Base-by-base conservation (phyloP, 2,329 filamentous ascomycete species). In the Pyrenochaeta sp. region DNA sequence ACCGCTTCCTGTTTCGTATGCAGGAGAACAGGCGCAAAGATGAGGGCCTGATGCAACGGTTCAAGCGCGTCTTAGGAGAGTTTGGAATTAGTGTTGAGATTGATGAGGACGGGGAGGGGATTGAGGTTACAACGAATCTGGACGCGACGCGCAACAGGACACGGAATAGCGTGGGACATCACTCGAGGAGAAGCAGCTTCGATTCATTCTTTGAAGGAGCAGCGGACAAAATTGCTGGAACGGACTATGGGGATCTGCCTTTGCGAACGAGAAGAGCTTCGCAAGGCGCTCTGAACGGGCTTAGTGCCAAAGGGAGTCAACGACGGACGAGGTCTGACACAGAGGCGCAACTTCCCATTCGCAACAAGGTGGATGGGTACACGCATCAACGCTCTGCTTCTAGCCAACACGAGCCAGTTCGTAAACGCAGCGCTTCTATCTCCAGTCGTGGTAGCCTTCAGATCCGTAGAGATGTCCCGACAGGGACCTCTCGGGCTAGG, bases 1-100 rank as follows among this genome's bases (percentile, higher is more conserved):
- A 92, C 64, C 87, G 90, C 62, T 88, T 96, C 68, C 79, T 97
- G 54, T 91, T 95, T 74, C 89, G 89, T 69, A 87, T 97, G 73
- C 74, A 73, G 64, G 67, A 72, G 61, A 59, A 71, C 19, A 54
- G 60, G 13, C 56, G 58, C 6, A 13, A 65, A 43, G 58, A 71
- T 58, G 67, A 72, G 51, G 57, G 59, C 84, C 81, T 96, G 28
- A 83, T 87, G 62, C 86, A 90, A 56, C 90, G 90, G 66, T 93
- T 95, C 68, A 85, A 88, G 74, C 81, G 84, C 56, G 83, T 92
- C 58, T 82, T 96, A 64, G 81, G 79, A 15, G 84, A 86, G 49
- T 53, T 69, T 36, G 65, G 59, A 2, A 88, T 92, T 83, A 88
- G 89, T 24, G 82, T 95, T 52, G 88, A 91, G 60, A 85, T 89